A percentile compares a stretch with the other conserved stretches of the same genome.
Evolutionary conservation across 73 alveolate species (phyloP).

Genomic region (Tetrahymena thermophila): DNA sequence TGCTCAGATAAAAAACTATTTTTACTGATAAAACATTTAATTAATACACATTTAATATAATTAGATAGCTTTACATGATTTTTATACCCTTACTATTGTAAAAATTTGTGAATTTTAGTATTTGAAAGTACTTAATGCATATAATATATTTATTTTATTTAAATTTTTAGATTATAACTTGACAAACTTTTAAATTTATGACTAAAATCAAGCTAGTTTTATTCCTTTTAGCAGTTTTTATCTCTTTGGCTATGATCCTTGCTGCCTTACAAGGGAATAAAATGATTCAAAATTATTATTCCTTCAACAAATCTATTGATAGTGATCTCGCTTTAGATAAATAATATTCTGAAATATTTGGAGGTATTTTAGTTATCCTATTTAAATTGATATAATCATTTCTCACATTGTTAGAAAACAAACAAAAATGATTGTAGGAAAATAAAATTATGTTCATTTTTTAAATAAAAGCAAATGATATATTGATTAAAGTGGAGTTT

Average conservation of each 20-base stretch:
- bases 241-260: background rate
- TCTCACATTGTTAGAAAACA: no score
- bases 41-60: no score
- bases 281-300: background rate
- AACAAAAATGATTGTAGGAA: background rate
- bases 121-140: no score
- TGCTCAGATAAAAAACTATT: background rate
- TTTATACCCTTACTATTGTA: no score
- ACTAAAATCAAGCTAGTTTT: background rate
- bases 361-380: background rate
- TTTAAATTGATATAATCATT: background rate
- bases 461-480: background rate
- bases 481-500: background rate
- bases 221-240: background rate
- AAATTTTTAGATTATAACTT: background rate
- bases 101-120: no score
- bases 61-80: no score
- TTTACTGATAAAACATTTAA: no score
- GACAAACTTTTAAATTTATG: background rate
- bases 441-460: background rate
- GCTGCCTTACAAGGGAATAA: background rate
- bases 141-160: background rate
- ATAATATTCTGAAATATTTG: background rate
- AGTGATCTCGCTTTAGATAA: background rate
- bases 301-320: background rate